Conservation (phyloP, 164 flowering plant species). For the Berberis vulgaris region DNA sequence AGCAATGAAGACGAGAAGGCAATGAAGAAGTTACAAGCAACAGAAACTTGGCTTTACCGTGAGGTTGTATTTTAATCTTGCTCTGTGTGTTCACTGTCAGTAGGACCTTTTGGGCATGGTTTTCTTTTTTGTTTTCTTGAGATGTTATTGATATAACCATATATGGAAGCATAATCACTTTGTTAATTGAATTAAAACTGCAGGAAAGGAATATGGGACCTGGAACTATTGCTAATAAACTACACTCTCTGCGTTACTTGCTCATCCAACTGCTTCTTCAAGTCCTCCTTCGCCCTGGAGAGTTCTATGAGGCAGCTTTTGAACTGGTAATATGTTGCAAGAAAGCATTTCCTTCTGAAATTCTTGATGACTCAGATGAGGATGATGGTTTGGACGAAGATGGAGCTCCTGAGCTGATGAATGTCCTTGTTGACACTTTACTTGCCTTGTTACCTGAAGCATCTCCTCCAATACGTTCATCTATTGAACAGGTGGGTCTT, state of each 20-base stretch:
- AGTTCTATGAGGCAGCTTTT: slow-evolving; percentile 68
- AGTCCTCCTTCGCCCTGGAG: slow-evolving; percentile 77
- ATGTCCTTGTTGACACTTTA: slow-evolving; percentile 87
- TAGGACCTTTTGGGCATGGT: background rate
- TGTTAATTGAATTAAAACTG: background rate
- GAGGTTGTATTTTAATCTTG: slow-evolving; percentile 42
- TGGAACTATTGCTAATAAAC: slow-evolving; percentile 38
- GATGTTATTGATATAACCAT: slow-evolving; percentile 4
- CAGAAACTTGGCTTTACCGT: slow-evolving; percentile 52
- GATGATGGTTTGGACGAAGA: slow-evolving; percentile 50
- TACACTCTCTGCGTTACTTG: slow-evolving; percentile 69
- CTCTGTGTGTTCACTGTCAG: background rate
- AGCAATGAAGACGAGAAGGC: slow-evolving; percentile 64
- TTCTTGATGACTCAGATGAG: slow-evolving; percentile 40
- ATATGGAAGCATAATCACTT: background rate
- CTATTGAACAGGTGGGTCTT: slow-evolving; percentile 81
- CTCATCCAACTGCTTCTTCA: slow-evolving; percentile 85
- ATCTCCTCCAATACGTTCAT: slow-evolving; percentile 69
- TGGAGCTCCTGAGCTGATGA: slow-evolving; percentile 56
- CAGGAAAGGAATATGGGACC: slow-evolving; percentile 68
- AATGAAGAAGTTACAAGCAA: slow-evolving; percentile 59
- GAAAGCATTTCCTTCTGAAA: slow-evolving; percentile 49
- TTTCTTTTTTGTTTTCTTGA: background rate
- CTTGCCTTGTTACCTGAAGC: slow-evolving; percentile 86
- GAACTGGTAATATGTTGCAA: slow-evolving; percentile 78